Conservation (phyloP, 2,329 filamentous ascomycete genomes). For the Colletotrichum higginsianum region DNA sequence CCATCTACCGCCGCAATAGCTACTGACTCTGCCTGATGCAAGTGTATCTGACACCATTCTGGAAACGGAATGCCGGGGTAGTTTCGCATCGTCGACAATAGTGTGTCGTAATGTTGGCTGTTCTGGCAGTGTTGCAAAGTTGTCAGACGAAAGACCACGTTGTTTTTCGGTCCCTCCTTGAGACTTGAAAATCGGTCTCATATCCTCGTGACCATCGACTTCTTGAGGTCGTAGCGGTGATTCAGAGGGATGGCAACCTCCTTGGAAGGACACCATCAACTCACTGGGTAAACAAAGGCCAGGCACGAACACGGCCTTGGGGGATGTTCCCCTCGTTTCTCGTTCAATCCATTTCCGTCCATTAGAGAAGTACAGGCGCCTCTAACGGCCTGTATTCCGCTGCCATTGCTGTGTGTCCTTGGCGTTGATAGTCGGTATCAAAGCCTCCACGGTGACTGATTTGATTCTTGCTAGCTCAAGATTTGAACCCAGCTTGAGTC, state of each 20-base stretch:
- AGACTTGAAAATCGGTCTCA: too few species aligned
- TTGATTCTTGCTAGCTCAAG: background rate
- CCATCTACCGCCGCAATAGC: background rate
- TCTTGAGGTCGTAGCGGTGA: background rate
- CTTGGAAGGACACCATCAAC: background rate
- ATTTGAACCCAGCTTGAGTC: background rate
- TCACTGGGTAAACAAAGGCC: background rate
- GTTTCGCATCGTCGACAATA: background rate
- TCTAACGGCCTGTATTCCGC: background rate
- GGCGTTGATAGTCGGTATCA: background rate
- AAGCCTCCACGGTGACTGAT: background rate
- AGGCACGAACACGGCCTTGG: background rate
- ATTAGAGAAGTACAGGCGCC: background rate
- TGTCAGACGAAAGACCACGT: too few species aligned
- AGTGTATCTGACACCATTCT: background rate
- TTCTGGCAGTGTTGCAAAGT: background rate
- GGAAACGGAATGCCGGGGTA: background rate
- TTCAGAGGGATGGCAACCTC: background rate
- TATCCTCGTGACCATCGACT: background rate
- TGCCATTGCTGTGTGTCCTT: background rate
- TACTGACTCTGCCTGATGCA: background rate
- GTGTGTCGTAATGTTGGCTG: background rate
- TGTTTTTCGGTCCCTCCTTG: too few species aligned
- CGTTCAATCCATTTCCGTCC: background rate
- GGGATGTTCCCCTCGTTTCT: background rate